Evolutionary conservation across 768 basidiomycete species (phyloP).

Genomic region (Dendrothele bispora): DNA sequence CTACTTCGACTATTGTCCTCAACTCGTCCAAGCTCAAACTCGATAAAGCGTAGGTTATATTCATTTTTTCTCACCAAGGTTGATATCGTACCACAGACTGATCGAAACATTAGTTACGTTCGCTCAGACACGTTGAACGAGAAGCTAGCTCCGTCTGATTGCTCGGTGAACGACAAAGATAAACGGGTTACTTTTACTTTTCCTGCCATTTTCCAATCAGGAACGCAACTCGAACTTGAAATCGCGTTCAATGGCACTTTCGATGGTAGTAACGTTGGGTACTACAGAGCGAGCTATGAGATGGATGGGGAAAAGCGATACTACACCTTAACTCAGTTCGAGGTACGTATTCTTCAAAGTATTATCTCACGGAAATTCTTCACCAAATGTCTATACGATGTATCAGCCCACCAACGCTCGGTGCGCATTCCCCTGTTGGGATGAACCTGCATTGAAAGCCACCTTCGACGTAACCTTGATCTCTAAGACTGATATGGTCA

Average conservation of each 20-base stretch:
- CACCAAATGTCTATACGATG: slow-evolving; percentile 1
- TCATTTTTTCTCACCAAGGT: too few species aligned
- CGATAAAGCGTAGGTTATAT: slow-evolving; percentile 35
- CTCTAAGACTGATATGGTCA: slow-evolving; percentile 53
- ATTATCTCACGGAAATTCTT: neutral
- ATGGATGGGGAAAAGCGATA: slow-evolving; percentile 60
- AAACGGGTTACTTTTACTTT: slow-evolving; percentile 2
- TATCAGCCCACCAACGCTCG: slow-evolving; percentile 83
- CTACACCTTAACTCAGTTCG: slow-evolving; percentile 89
- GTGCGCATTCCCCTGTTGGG: slow-evolving; percentile 75
- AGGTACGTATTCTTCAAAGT: slow-evolving; percentile 55
- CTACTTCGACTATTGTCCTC: slow-evolving; percentile 44
- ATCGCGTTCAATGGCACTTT: slow-evolving; percentile 71
- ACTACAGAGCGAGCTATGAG: slow-evolving; percentile 69
- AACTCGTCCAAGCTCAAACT: slow-evolving; percentile 47
- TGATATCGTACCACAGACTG: too few species aligned
- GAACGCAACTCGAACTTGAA: slow-evolving; percentile 67
- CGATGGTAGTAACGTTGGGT: slow-evolving; percentile 74
- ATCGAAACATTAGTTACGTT: too few species aligned
- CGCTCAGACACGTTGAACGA: too few species aligned
- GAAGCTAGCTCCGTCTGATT: too few species aligned
- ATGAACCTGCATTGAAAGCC: slow-evolving; percentile 73
- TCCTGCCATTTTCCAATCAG: slow-evolving; percentile 61
- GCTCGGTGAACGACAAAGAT: too few species aligned
- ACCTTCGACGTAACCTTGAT: slow-evolving; percentile 60